phyloP scores from a whole-genome alignment of 768 basidiomycete species.

The Rhodotorula toruloides region DNA sequence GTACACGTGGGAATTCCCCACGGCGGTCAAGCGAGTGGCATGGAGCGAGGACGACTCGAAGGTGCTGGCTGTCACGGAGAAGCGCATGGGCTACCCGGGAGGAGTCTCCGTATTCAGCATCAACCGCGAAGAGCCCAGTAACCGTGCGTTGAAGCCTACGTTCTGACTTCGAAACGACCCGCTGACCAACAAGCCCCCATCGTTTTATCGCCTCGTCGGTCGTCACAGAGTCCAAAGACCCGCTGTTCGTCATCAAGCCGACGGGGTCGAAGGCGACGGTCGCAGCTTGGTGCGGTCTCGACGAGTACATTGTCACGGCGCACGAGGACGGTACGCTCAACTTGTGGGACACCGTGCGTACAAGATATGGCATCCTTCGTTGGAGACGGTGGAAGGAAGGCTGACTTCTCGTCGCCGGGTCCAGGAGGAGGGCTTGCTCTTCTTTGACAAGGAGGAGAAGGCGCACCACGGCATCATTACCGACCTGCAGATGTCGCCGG shows the following conservation, averaged over 20 bases:
- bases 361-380: no score
- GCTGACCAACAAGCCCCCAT: no score
- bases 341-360: conserved; percentile 65
- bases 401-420: not conserved
- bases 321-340: conserved; percentile 96
- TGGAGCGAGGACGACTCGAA: conserved; percentile 74
- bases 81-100: conserved; percentile 88
- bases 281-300: conserved; percentile 76
- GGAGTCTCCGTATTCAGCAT: conserved; percentile 85
- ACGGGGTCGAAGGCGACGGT: conserved; percentile 91
- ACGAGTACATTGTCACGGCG: conserved; percentile 77
- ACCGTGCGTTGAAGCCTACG: conserved; percentile 51
- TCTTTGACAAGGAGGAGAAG: conserved; percentile 35
- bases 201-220: no score
- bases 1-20: conserved; percentile 94
- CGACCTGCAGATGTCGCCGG: conserved; percentile 83
- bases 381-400: no score
- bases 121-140: conserved; percentile 72
- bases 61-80: conserved; percentile 89
- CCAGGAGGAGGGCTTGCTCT: conserved; percentile 38
- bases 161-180: no score
- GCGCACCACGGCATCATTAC: conserved; percentile 73
- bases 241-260: conserved; percentile 39
- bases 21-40: conserved; percentile 90
- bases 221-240: conserved; percentile 23